These are phyloP conservation scores for Candida pseudoglaebosa DNA, from an alignment of 805 yeast genomes.

Conservation along the genomic window DNA sequence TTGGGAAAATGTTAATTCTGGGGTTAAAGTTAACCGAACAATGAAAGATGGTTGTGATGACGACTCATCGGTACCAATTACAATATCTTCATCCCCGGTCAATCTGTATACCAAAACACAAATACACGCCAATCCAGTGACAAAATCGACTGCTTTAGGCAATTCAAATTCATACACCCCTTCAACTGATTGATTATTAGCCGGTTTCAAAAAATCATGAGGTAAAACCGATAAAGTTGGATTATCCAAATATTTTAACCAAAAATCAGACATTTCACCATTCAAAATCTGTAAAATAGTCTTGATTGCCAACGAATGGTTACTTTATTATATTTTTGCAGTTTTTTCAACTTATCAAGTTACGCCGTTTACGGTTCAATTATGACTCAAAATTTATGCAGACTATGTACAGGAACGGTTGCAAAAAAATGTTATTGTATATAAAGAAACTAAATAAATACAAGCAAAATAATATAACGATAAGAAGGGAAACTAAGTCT, in stretches of 20 bases:
- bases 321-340: not conserved
- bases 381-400: not conserved
- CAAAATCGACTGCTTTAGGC: constrained; percentile 30
- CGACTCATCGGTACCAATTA: constrained; percentile 64
- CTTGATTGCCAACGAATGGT: not conserved
- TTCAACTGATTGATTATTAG: constrained; percentile 63
- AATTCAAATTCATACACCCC: constrained; percentile 38
- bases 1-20: constrained; percentile 50
- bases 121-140: constrained; percentile 59
- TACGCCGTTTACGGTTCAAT: constrained; percentile 1
- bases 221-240: constrained; percentile 89
- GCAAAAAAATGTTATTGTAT: too few species aligned
- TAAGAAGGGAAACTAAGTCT: too few species aligned
- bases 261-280: constrained; percentile 26
- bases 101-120: constrained; percentile 70
- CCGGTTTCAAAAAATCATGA: constrained; percentile 78
- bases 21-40: constrained; percentile 57
- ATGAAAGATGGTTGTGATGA: constrained; percentile 45
- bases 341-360: not conserved
- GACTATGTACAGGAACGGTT: not conserved
- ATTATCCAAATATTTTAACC: constrained; percentile 65
- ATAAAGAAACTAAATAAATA: too few species aligned
- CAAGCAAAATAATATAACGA: too few species aligned
- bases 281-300: not conserved
- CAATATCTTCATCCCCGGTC: constrained; percentile 92